These are phyloP conservation scores for Hygrocybe coccinea DNA, from an alignment of 768 basidiomycete genomes.

Conservation along the genomic window DNA sequence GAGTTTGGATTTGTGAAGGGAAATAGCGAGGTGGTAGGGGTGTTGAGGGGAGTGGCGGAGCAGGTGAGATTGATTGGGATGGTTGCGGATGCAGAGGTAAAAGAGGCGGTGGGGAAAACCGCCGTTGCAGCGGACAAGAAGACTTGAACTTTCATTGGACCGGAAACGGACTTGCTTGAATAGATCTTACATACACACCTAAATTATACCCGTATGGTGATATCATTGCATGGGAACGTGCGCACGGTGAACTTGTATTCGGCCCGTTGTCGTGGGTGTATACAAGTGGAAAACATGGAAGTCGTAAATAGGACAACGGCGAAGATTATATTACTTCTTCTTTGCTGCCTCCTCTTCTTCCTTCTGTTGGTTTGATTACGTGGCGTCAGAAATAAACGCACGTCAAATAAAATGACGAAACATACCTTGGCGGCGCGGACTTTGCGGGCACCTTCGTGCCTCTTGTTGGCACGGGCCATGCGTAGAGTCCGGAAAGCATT, in stretches of 20 bases:
- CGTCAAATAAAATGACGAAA: neutral
- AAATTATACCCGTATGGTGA: neutral
- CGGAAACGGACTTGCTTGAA: neutral
- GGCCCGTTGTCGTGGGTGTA: no score
- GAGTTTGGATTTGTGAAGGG: constrained; percentile 87
- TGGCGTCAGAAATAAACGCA: neutral
- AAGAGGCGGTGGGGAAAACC: constrained; percentile 55
- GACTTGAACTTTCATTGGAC: no score
- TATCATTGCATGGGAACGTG: neutral
- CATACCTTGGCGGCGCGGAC: constrained; percentile 76
- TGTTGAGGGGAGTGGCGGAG: constrained; percentile 78
- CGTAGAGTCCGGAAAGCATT: constrained; percentile 88
- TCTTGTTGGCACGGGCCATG: constrained; percentile 69
- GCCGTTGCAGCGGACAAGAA: constrained; percentile 18
- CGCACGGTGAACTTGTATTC: neutral
- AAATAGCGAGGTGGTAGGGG: constrained; percentile 78
- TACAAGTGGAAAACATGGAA: no score
- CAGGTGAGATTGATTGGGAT: constrained; percentile 78
- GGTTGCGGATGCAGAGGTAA: constrained; percentile 74
- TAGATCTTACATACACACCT: no score
- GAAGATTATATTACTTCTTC: constrained; percentile 62
- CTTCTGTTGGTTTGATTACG: constrained; percentile 45
- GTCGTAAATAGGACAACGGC: constrained; percentile 2
- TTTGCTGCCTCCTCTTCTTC: constrained; percentile 90
- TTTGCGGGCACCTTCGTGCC: constrained; percentile 87